Conservation (phyloP, 2,329 filamentous ascomycete species). For the Teratosphaeria epicoccoides region DNA sequence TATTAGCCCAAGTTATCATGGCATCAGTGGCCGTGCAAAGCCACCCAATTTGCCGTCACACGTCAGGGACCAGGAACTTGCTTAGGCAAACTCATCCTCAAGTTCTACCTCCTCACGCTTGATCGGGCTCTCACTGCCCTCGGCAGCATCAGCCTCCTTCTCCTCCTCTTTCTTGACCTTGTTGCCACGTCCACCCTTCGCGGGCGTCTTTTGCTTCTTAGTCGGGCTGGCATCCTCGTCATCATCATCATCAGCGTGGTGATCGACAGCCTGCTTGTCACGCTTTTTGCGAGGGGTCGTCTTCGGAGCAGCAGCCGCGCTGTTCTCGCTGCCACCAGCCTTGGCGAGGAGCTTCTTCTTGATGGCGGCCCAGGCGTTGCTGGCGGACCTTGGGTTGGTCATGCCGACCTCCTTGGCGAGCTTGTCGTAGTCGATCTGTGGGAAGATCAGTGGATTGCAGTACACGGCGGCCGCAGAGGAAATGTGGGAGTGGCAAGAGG, state of each 20-base stretch:
- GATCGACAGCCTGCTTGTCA: slow-evolving; percentile 7
- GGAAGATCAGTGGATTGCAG: background rate
- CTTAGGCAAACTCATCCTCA: background rate
- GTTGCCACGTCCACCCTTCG: background rate
- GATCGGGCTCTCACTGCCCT: background rate
- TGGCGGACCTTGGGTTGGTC: slow-evolving; percentile 18
- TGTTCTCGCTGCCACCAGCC: slow-evolving; percentile 2
- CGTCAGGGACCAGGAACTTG: background rate
- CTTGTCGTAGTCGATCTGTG: slow-evolving; percentile 19
- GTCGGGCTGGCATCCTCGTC: slow-evolving; percentile 13
- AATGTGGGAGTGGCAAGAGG: background rate
- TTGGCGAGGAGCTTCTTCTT: slow-evolving; percentile 23
- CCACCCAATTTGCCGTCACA: background rate
- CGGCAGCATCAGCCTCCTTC: background rate
- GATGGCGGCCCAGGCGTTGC: slow-evolving; percentile 24
- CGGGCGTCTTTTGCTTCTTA: slow-evolving; percentile 16
- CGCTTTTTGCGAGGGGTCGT: slow-evolving; percentile 13
- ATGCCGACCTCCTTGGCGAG: slow-evolving; percentile 14
- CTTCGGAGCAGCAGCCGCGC: slow-evolving; percentile 7
- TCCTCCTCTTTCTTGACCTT: background rate
- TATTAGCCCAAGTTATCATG: background rate
- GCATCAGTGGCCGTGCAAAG: background rate
- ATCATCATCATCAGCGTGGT: slow-evolving; percentile 9
- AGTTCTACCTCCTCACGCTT: background rate
- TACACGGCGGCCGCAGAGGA: background rate